A percentile compares a stretch with the other conserved stretches of the same genome.
These are phyloP conservation scores for Candida pseudoglaebosa DNA, from an alignment of 805 yeast species.

Conservation along the genomic window DNA sequence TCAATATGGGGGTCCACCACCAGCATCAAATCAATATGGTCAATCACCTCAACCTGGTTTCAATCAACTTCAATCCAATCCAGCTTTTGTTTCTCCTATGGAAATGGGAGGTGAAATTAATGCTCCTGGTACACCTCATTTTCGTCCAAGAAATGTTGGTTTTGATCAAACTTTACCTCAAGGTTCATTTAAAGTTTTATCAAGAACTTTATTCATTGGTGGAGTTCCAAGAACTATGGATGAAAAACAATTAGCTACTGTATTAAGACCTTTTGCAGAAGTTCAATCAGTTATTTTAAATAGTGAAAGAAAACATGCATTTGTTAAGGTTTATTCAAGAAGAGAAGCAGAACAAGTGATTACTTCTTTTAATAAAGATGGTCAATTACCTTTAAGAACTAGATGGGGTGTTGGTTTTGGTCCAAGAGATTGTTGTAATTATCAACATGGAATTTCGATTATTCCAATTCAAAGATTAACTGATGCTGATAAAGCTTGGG, in stretches of 20 bases:
- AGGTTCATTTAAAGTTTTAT: conserved; percentile 75
- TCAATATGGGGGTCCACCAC: conserved; percentile 4
- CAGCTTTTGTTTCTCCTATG: conserved; percentile 17
- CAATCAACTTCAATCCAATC: conserved; percentile 10
- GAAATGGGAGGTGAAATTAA: conserved; percentile 57
- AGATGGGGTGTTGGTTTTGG: conserved; percentile 99
- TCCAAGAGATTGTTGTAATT: conserved; percentile 97
- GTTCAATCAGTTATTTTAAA: conserved; percentile 89
- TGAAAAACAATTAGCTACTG: conserved; percentile 64
- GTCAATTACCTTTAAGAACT: conserved; percentile 65
- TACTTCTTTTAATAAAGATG: conserved; percentile 65
- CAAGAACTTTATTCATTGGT: conserved; percentile 91
- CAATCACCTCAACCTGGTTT: conserved; percentile 1
- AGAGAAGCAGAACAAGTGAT: conserved; percentile 85
- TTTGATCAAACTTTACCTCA: conserved; percentile 70
- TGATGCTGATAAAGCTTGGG: conserved; percentile 92
- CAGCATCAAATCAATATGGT: neutral
- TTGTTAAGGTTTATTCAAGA: conserved; percentile 89
- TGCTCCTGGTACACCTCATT: conserved; percentile 68
- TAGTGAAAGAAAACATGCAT: conserved; percentile 90
- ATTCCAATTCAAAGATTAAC: conserved; percentile 86
- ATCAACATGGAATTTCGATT: conserved; percentile 82
- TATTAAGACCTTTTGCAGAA: conserved; percentile 80
- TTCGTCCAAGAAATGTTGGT: conserved; percentile 68
- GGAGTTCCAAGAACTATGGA: conserved; percentile 85